Percentiles rank a stretch among this genome's conserved stretches.
Evolutionary conservation across 495 filamentous ascomycete genomes (phyloP).

Genomic region (Aspergillus taichungensis): DNA sequence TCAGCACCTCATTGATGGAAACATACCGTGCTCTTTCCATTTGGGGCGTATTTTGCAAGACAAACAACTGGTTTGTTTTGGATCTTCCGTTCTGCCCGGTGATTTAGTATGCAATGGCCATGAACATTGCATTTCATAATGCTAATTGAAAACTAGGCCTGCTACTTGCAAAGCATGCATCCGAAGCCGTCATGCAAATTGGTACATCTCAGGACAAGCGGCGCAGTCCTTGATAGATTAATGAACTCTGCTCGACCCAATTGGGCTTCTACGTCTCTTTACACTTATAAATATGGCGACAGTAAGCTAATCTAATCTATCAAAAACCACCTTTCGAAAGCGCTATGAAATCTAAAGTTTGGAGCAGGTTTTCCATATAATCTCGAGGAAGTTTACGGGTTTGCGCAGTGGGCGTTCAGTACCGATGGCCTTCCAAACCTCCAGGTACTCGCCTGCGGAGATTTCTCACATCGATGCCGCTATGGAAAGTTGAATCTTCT

Average conservation of each 20-base stretch:
- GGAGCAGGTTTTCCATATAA: neutral
- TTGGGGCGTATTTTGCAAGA: neutral
- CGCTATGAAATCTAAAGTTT: neutral
- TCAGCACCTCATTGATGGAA: neutral
- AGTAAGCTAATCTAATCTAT: neutral
- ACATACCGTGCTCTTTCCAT: neutral
- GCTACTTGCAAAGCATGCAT: neutral
- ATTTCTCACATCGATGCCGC: neutral
- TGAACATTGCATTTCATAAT: no score
- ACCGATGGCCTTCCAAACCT: neutral
- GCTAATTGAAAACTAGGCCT: neutral
- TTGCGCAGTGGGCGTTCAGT: slow-evolving; percentile 5
- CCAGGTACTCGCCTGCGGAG: slow-evolving; percentile 2
- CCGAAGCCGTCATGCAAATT: neutral
- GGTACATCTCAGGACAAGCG: neutral
- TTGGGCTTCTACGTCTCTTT: neutral
- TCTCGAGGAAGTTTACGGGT: neutral
- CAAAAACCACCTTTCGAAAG: no score
- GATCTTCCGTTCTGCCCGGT: no score
- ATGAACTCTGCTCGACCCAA: neutral
- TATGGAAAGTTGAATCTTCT: neutral
- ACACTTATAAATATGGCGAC: neutral
- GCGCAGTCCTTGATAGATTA: neutral
- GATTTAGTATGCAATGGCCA: no score
- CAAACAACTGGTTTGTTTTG: neutral